Percentiles rank a stretch among this genome's conserved stretches.
phyloP scores from a whole-genome alignment of 768 basidiomycete genomes.

The Boletus sp. region DNA sequence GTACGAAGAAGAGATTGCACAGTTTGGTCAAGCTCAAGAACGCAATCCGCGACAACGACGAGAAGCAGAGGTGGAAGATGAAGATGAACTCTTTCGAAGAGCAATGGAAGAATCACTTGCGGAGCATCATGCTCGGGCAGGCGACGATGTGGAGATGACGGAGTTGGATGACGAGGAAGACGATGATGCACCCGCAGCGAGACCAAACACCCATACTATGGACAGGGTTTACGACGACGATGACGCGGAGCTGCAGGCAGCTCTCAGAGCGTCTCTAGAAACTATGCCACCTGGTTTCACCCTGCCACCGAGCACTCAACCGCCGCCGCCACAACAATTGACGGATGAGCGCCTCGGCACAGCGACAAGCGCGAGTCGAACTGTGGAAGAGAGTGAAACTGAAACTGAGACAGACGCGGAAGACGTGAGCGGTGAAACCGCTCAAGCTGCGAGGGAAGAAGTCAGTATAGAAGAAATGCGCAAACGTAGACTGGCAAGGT shows the following conservation, averaged over 20 bases:
- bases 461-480: slow-evolving; percentile 66
- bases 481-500: slow-evolving; percentile 57
- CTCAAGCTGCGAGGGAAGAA: slow-evolving; percentile 29
- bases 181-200: not conserved
- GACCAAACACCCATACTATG: slow-evolving; percentile 2
- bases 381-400: slow-evolving; percentile 11
- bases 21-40: slow-evolving; percentile 17
- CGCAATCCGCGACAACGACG: slow-evolving; percentile 3
- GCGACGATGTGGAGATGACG: slow-evolving; percentile 18
- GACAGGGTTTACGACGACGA: slow-evolving; percentile 77
- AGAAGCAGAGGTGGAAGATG: slow-evolving; percentile 35
- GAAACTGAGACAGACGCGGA: slow-evolving; percentile 38
- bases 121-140: slow-evolving; percentile 14
- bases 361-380: slow-evolving; percentile 8
- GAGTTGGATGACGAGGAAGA: slow-evolving; percentile 28
- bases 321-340: slow-evolving; percentile 17
- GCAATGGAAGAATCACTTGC: slow-evolving; percentile 32
- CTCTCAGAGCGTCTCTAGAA: slow-evolving; percentile 78
- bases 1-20: slow-evolving; percentile 42
- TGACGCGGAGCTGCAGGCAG: slow-evolving; percentile 83
- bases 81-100: slow-evolving; percentile 55
- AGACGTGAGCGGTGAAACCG: not conserved
- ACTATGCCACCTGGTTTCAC: slow-evolving; percentile 52
- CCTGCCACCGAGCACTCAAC: slow-evolving; percentile 25
- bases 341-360: not conserved